These are phyloP conservation scores for Coprinopsis sp. DNA, from an alignment of 768 basidiomycete species.

Conservation along the genomic window DNA sequence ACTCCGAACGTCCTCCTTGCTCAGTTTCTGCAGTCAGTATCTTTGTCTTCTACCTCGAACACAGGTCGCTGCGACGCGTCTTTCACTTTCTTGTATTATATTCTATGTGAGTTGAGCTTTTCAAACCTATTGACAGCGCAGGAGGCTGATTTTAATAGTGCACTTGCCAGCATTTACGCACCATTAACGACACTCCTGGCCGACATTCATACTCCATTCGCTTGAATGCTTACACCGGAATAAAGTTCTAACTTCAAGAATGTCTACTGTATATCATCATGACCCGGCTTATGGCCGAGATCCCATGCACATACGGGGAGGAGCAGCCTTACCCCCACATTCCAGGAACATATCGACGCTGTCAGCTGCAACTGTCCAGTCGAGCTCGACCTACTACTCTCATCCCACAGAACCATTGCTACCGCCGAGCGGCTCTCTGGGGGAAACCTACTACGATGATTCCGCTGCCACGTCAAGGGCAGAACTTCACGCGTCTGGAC, in stretches of 20 bases:
- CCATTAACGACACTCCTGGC: no score
- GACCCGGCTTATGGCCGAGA: slow-evolving; percentile 45
- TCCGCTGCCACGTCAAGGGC: slow-evolving; percentile 25
- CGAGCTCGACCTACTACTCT: slow-evolving; percentile 34
- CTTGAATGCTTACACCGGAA: slow-evolving; percentile 8
- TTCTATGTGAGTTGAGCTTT: slow-evolving; percentile 5
- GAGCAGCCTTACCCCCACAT: slow-evolving; percentile 36
- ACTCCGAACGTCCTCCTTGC: no score
- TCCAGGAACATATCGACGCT: slow-evolving; percentile 36
- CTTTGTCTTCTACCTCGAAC: not conserved
- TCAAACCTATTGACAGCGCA: not conserved
- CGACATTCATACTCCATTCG: slow-evolving; percentile 1
- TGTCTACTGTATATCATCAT: slow-evolving; percentile 61
- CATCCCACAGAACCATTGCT: slow-evolving; percentile 43
- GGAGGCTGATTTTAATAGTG: not conserved
- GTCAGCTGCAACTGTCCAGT: slow-evolving; percentile 34
- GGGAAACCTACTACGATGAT: slow-evolving; percentile 17
- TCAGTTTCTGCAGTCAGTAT: not conserved
- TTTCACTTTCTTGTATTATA: not conserved
- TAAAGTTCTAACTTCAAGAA: slow-evolving; percentile 20
- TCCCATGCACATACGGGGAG: slow-evolving; percentile 18
- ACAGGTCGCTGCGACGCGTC: slow-evolving; percentile 1
- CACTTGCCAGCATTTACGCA: no score
- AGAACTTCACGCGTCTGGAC: slow-evolving; percentile 14
- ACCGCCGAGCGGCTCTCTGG: slow-evolving; percentile 27